phyloP scores from a whole-genome alignment of 345 rosid genomes.

The Schrenkiella parvula region DNA sequence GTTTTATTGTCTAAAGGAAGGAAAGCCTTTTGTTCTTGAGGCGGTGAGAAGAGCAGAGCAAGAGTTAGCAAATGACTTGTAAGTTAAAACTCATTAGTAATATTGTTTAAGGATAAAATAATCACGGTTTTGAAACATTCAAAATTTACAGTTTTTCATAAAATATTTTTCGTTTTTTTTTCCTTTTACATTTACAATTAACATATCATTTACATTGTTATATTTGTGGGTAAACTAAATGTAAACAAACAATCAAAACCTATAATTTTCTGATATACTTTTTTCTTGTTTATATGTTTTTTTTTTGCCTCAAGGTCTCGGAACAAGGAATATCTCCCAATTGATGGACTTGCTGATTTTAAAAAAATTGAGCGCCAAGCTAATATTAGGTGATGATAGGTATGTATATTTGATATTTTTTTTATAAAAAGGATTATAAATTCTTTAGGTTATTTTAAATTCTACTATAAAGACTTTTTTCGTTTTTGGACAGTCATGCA shows the following conservation, averaged over 20 bases:
- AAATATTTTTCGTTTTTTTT: background rate
- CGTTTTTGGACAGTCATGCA: constrained; percentile 50
- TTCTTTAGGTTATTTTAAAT: background rate
- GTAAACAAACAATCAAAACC: background rate
- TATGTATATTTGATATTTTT: too few relatives aligned
- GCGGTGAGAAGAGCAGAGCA: constrained; percentile 83
- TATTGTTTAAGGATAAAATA: background rate
- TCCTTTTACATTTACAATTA: too few relatives aligned
- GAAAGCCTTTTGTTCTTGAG: constrained; percentile 67
- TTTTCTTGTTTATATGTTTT: background rate
- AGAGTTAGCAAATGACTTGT: constrained; percentile 62
- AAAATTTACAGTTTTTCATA: background rate
- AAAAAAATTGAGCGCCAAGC: constrained; percentile 76
- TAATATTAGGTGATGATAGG: constrained; percentile 78
- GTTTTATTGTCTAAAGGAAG: constrained; percentile 49
- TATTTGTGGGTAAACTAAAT: background rate
- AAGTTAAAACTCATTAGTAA: constrained; percentile 19
- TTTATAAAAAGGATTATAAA: background rate
- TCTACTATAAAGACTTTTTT: background rate
- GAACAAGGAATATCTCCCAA: constrained; percentile 81
- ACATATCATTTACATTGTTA: background rate
- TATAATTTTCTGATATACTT: background rate
- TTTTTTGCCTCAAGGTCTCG: constrained; percentile 41
- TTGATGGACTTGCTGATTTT: constrained; percentile 75
- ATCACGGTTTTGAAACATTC: background rate